Conservation (phyloP, 805 yeast species). For the Yamadazyma ubonensis region DNA sequence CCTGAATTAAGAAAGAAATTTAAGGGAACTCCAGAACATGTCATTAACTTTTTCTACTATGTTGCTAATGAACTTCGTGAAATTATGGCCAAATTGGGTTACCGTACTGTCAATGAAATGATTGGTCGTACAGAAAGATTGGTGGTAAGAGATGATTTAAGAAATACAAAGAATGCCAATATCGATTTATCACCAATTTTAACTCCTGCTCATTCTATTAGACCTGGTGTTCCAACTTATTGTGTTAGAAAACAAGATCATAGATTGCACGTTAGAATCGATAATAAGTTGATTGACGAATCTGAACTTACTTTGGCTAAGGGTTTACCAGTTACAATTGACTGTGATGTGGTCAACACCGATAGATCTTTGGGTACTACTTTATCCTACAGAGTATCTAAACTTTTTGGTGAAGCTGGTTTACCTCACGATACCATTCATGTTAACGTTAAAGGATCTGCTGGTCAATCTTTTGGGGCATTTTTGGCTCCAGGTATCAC, state of each 20-base stretch:
- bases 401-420: conserved; percentile 88
- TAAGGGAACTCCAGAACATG: conserved; percentile 97
- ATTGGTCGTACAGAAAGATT: conserved; percentile 95
- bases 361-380: conserved; percentile 97
- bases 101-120: conserved; percentile 96
- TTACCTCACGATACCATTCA: conserved; percentile 95
- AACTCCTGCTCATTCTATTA: conserved; percentile 93
- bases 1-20: conserved; percentile 90
- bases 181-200: conserved; percentile 89
- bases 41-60: conserved; percentile 94
- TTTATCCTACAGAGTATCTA: conserved; percentile 88
- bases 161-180: conserved; percentile 87
- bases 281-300: conserved; percentile 94
- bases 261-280: conserved; percentile 86
- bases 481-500: conserved; percentile 96
- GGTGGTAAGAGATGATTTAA: conserved; percentile 76
- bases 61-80: conserved; percentile 87
- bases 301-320: conserved; percentile 92
- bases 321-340: conserved; percentile 95
- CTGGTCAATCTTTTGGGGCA: conserved; percentile 99
- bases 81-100: conserved; percentile 93
- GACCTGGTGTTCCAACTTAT: conserved; percentile 96
- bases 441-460: conserved; percentile 86
- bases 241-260: conserved; percentile 93
- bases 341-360: conserved; percentile 89